Conservation (phyloP, 2,329 filamentous ascomycete species). For the Chrysoporthe austroafricana region DNA sequence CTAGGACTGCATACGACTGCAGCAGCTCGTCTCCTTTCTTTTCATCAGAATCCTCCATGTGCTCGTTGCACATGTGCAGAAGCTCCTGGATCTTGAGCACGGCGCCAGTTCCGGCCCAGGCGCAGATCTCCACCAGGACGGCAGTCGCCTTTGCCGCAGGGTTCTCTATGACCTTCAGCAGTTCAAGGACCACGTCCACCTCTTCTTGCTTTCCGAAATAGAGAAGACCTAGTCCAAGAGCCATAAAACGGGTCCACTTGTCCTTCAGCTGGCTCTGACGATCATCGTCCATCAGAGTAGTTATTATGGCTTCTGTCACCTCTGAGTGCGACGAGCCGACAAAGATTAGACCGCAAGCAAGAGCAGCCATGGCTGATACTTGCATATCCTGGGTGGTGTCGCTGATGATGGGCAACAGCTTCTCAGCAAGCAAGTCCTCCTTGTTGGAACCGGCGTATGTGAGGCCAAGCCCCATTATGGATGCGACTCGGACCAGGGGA, state of each 20-base stretch:
- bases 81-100: conserved; percentile 97
- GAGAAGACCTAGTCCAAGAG: conserved; percentile 86
- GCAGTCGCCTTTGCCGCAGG: conserved; percentile 96
- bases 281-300: conserved; percentile 91
- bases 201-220: conserved; percentile 98
- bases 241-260: conserved; percentile 98
- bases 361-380: conserved; percentile 91
- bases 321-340: conserved; percentile 91
- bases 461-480: conserved; percentile 94
- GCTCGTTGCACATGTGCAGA: conserved; percentile 96
- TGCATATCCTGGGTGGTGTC: conserved; percentile 91
- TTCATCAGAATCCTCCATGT: conserved; percentile 90
- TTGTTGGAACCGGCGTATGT: conserved; percentile 95
- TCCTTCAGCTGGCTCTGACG: conserved; percentile 88
- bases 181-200: conserved; percentile 97
- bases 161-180: conserved; percentile 94
- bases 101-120: conserved; percentile 96
- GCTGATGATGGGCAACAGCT: conserved; percentile 82
- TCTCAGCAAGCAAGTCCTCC: conserved; percentile 76
- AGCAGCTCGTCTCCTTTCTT: conserved; percentile 95
- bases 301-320: conserved; percentile 89
- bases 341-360: conserved; percentile 87
- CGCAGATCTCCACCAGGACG: conserved; percentile 93
- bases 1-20: conserved; percentile 94
- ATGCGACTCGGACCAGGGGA: conserved; percentile 76